Evolutionary conservation across 257 asterid species (phyloP).

Genomic region (Ilex aquifolium): DNA sequence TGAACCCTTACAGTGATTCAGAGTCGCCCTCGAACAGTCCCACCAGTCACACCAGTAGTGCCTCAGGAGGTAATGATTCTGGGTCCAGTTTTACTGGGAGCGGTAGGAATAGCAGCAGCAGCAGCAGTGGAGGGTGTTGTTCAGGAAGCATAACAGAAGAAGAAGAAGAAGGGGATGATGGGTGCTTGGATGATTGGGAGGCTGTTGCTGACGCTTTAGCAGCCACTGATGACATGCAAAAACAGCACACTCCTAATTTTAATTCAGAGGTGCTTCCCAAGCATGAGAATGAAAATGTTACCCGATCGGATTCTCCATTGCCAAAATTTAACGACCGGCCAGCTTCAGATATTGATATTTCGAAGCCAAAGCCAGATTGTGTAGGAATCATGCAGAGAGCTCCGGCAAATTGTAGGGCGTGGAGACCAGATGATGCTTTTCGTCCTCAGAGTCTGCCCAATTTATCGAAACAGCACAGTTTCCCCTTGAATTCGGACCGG

Average conservation of each 20-base stretch:
- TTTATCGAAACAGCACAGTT: constrained; percentile 62
- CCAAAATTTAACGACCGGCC: constrained; percentile 14
- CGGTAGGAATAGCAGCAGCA: constrained; percentile 31
- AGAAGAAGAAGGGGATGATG: constrained; percentile 61
- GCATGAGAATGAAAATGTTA: constrained; percentile 18
- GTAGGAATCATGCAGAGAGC: constrained; percentile 26
- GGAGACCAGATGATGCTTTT: constrained; percentile 80
- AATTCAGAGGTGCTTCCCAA: constrained; percentile 20
- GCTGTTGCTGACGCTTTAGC: constrained; percentile 94
- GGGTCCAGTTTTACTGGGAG: constrained; percentile 57
- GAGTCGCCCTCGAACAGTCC: constrained; percentile 66
- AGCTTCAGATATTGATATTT: constrained; percentile 11
- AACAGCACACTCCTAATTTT: constrained; percentile 22
- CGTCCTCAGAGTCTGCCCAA: constrained; percentile 85
- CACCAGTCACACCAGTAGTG: constrained; percentile 60
- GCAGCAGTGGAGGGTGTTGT: constrained; percentile 49
- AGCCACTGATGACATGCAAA: constrained; percentile 47
- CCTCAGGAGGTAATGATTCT: constrained; percentile 48
- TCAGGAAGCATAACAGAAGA: constrained; percentile 57
- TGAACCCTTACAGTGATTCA: constrained; percentile 48
- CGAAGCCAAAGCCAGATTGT: constrained; percentile 32
- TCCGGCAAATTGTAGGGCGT: constrained; percentile 45
- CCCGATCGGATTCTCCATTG: constrained; percentile 12
- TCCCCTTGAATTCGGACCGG: constrained; percentile 52
- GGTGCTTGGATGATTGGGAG: constrained; percentile 94